Conservation (phyloP, 257 asterid species). For the Solanum medicagineum region DNA sequence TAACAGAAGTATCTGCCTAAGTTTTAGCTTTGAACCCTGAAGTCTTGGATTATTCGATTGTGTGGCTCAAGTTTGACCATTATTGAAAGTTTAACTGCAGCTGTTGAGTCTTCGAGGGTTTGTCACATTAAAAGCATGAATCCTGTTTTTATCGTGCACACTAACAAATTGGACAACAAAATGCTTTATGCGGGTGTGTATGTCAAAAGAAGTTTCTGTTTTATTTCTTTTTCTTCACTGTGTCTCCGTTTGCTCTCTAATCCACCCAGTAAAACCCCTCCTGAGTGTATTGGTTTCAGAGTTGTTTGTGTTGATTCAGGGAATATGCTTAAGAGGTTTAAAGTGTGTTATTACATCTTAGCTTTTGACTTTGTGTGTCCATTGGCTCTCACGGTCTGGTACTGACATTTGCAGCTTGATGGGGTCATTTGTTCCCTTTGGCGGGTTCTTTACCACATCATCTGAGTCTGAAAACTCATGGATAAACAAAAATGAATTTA, state of each 20-base stretch:
- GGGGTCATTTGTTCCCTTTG: constrained; percentile 92
- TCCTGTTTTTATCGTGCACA: not conserved
- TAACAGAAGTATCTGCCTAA: not conserved
- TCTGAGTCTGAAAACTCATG: constrained; percentile 39
- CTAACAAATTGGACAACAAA: not conserved
- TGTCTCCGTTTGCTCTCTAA: not conserved
- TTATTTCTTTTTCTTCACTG: not conserved
- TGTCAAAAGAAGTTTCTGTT: not conserved
- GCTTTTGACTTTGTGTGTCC: constrained; percentile 10
- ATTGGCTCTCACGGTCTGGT: constrained; percentile 17
- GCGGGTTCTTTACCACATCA: constrained; percentile 79
- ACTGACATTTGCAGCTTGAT: constrained; percentile 61
- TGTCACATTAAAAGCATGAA: not conserved
- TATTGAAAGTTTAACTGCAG: not conserved
- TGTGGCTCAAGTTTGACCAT: not conserved
- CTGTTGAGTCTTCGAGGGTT: not conserved
- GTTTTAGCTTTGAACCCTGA: not conserved
- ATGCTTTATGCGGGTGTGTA: not conserved
- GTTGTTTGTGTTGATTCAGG: not conserved
- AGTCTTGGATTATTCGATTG: not conserved
- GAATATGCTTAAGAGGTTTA: not conserved
- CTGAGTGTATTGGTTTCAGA: not conserved
- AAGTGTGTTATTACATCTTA: not conserved
- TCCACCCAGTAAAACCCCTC: not conserved
- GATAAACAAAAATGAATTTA: constrained; percentile 22